A percentile compares a stretch with the other conserved stretches of the same genome.
Evolutionary conservation across 2,329 filamentous ascomycete genomes (phyloP).

Genomic region (Fonsecaea pugnacius): DNA sequence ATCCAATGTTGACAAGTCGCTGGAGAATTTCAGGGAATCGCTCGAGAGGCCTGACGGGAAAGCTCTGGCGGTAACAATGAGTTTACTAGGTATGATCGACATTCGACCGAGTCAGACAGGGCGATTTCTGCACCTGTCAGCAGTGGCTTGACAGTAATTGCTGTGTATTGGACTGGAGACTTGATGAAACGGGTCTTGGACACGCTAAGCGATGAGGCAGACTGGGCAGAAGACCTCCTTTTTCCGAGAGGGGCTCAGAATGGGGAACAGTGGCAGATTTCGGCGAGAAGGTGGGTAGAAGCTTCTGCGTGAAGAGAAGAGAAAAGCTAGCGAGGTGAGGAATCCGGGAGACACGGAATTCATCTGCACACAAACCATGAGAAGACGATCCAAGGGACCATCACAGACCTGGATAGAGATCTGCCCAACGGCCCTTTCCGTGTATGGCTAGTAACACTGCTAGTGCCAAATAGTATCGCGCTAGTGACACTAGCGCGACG

Average conservation of each 20-base stretch:
- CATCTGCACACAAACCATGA: background rate
- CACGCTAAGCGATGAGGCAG: conserved; percentile 1
- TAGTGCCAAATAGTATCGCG: background rate
- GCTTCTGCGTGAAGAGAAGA: conserved; percentile 1
- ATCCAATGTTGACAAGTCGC: background rate
- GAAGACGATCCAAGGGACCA: background rate
- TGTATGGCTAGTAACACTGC: background rate
- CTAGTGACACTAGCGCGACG: background rate
- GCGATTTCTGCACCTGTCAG: background rate
- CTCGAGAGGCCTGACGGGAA: background rate
- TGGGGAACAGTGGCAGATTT: conserved; percentile 3
- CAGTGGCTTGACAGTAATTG: conserved; percentile 1
- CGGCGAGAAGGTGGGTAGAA: conserved; percentile 17
- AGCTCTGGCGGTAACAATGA: background rate
- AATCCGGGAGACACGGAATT: background rate
- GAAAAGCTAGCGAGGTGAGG: background rate
- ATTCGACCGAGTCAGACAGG: conserved; percentile 2
- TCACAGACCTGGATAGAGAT: background rate
- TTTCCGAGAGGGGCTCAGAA: conserved; percentile 3
- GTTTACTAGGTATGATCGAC: background rate
- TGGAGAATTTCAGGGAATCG: background rate
- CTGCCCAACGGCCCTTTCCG: background rate
- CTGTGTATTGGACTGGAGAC: background rate
- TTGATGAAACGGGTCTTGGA: conserved; percentile 2
- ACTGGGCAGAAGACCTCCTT: conserved; percentile 7